These are phyloP conservation scores for Rhodamnia argentea DNA, from an alignment of 345 rosid genomes.

Conservation along the genomic window DNA sequence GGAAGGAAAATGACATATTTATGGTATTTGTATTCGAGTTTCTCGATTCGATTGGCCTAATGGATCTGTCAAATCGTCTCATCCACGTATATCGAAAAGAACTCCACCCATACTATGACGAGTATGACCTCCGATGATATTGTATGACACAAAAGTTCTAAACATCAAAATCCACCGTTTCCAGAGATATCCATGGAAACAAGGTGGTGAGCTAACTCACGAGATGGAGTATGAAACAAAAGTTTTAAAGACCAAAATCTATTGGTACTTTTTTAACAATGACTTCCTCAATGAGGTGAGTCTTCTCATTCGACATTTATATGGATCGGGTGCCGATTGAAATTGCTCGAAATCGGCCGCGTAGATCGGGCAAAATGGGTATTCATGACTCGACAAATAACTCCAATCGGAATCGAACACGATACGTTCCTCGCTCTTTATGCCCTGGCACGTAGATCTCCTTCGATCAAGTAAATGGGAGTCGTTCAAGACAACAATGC, in stretches of 20 bases:
- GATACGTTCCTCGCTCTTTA: not conserved
- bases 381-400: not conserved
- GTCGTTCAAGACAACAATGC: not conserved
- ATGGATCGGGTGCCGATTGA: not conserved
- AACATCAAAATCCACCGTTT: not conserved
- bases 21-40: not conserved
- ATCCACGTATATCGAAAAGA: fast-evolving
- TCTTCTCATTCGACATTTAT: not conserved
- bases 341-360: not conserved
- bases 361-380: not conserved
- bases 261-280: not conserved
- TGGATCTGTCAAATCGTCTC: not conserved
- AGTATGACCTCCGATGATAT: no score
- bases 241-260: not conserved
- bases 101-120: not conserved
- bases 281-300: not conserved
- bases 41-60: not conserved
- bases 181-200: no score
- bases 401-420: not conserved
- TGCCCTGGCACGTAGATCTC: not conserved
- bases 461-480: not conserved
- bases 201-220: no score
- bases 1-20: not conserved
- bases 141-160: not conserved
- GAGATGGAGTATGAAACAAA: no score